Conservation (phyloP, 1,284 basidiomycete species). For the Heterobasidion annosum region DNA sequence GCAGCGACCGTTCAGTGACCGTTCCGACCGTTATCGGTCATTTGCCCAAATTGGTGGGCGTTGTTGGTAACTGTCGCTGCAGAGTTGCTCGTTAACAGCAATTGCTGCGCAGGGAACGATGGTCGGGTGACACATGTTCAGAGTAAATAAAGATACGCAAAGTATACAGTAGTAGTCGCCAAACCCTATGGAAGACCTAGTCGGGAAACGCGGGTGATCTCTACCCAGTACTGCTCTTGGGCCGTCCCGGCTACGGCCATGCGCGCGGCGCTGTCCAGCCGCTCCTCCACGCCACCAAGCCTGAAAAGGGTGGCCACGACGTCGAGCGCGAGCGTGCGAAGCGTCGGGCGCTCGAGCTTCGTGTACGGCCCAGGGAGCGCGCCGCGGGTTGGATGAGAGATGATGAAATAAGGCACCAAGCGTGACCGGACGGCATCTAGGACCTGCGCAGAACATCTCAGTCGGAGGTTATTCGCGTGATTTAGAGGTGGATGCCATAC, state of each 20-base stretch:
- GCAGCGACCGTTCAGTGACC: no score
- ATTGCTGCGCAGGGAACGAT: no score
- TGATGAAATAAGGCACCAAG: conserved; percentile 70
- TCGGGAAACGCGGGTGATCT: not conserved
- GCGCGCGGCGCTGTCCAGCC: conserved; percentile 15
- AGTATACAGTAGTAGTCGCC: not conserved
- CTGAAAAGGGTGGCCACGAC: conserved; percentile 24
- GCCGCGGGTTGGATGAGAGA: conserved; percentile 64
- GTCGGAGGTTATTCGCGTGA: conserved; percentile 6
- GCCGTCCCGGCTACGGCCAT: conserved; percentile 19
- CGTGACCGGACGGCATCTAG: conserved; percentile 46
- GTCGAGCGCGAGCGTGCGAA: conserved; percentile 40
- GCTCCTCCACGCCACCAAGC: conserved; percentile 9
- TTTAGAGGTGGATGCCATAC: conserved; percentile 20
- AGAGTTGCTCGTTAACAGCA: no score
- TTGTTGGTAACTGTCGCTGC: no score
- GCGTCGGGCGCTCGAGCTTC: conserved; percentile 36
- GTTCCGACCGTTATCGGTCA: no score
- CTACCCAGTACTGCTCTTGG: conserved; percentile 7
- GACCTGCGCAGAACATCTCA: conserved; percentile 8
- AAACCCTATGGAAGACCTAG: not conserved
- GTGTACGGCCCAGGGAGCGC: conserved; percentile 65
- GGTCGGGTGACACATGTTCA: no score
- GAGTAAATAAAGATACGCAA: no score
- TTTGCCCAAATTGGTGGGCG: no score